Percentiles rank a stretch among this genome's conserved stretches.
Conservation (phyloP, 1,284 basidiomycete genomes). For the Ustilago loliicola region DNA sequence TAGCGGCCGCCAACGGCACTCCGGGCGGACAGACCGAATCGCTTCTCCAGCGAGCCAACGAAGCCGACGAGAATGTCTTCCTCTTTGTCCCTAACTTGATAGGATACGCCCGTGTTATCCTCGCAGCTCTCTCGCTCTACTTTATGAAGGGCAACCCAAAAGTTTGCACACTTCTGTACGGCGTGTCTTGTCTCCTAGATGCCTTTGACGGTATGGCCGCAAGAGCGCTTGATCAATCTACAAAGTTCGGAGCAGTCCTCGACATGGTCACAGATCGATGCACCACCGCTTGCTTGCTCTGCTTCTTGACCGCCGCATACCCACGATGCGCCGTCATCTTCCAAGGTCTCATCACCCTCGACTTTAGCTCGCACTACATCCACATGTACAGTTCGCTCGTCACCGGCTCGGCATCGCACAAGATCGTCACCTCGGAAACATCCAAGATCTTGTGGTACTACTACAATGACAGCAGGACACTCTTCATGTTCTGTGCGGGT, state of each 20-base stretch:
- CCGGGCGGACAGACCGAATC: conserved; percentile 31
- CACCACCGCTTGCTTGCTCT: conserved; percentile 93
- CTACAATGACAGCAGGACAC: conserved; percentile 88
- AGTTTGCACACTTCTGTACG: conserved; percentile 90
- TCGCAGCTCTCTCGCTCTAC: conserved; percentile 89
- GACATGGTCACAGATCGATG: conserved; percentile 99
- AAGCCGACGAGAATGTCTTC: conserved; percentile 66
- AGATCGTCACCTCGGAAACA: conserved; percentile 89
- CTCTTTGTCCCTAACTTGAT: conserved; percentile 96
- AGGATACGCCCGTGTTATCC: conserved; percentile 88
- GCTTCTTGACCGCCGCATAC: conserved; percentile 92
- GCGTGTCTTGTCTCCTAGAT: conserved; percentile 92
- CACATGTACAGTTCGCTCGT: conserved; percentile 99
- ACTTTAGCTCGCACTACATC: conserved; percentile 99
- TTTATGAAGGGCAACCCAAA: conserved; percentile 88
- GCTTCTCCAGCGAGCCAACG: conserved; percentile 46
- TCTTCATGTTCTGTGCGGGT: conserved; percentile 94
- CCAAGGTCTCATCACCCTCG: conserved; percentile 95
- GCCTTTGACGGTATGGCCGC: conserved; percentile 96
- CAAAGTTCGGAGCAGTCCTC: conserved; percentile 96
- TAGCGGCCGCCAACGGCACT: conserved; percentile 32
- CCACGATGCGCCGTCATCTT: conserved; percentile 85
- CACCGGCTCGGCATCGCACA: conserved; percentile 93
- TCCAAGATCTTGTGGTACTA: conserved; percentile 92
- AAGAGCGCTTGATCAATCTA: conserved; percentile 85